phyloP scores from a whole-genome alignment of 1,284 basidiomycete genomes.

The Singerocomus inundabilis region DNA sequence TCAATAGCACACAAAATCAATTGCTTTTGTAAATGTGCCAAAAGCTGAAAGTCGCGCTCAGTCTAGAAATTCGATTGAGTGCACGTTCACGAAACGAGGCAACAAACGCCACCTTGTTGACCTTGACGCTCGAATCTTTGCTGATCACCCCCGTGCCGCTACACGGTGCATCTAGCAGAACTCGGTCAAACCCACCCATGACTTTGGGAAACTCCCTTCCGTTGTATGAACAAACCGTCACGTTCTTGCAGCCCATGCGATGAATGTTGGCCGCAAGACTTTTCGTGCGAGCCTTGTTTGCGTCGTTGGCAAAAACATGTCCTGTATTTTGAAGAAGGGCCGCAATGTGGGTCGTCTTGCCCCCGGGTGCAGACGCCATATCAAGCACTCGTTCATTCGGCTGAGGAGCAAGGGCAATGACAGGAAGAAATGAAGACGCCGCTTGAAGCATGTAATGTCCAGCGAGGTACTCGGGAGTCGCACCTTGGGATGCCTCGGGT shows the following conservation, averaged over 20 bases:
- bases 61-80: constrained; percentile 51
- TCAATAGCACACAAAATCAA: constrained; percentile 98
- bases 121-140: constrained; percentile 97
- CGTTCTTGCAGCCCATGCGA: constrained; percentile 97
- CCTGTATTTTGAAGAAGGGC: constrained; percentile 98
- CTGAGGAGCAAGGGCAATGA: constrained; percentile 92
- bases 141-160: constrained; percentile 98
- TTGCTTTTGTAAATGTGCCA: constrained; percentile 98
- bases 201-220: constrained; percentile 99
- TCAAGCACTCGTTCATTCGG: constrained; percentile 94
- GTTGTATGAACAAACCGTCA: constrained; percentile 96
- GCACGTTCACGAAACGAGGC: neutral
- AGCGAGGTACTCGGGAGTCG: constrained; percentile 98
- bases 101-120: constrained; percentile 79
- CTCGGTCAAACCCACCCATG: constrained; percentile 97
- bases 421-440: constrained; percentile 98
- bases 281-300: constrained; percentile 94
- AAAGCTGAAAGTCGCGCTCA: constrained; percentile 90
- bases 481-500: constrained; percentile 44
- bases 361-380: constrained; percentile 98
- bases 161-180: constrained; percentile 96
- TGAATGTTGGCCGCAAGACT: constrained; percentile 96
- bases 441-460: constrained; percentile 99
- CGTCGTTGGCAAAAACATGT: constrained; percentile 97
- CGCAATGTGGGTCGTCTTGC: constrained; percentile 96